Evolutionary conservation across 1,139 yeast genomes (phyloP).

Genomic region (Yamadazyma jaroonii): DNA sequence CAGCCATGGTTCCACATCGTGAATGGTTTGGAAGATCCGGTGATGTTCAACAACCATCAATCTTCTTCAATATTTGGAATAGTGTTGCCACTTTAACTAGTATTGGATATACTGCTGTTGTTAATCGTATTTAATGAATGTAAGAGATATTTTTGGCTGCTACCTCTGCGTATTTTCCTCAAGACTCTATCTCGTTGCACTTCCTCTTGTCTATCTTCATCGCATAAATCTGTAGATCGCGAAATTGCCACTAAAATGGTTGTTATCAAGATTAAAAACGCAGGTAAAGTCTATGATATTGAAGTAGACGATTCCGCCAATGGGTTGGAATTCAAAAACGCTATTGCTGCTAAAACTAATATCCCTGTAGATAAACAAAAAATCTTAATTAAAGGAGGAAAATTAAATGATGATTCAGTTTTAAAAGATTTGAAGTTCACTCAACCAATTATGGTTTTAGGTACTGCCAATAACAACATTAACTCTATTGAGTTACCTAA

Average conservation of each 20-base stretch:
- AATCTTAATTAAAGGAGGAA: slow-evolving; percentile 86
- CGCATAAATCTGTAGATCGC: neutral
- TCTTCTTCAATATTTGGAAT: slow-evolving; percentile 32
- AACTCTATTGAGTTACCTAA: slow-evolving; percentile 58
- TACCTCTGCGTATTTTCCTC: neutral
- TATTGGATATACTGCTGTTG: slow-evolving; percentile 13
- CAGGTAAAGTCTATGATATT: slow-evolving; percentile 78
- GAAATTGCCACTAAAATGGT: slow-evolving; percentile 8
- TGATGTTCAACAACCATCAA: slow-evolving; percentile 32
- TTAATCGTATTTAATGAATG: slow-evolving; percentile 6
- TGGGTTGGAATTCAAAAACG: slow-evolving; percentile 69
- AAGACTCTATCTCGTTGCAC: too few relatives aligned
- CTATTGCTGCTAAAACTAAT: slow-evolving; percentile 69
- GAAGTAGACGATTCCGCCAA: slow-evolving; percentile 54
- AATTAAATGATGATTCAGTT: slow-evolving; percentile 63
- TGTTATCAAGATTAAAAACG: slow-evolving; percentile 57
- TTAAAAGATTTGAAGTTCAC: slow-evolving; percentile 51
- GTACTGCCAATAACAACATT: slow-evolving; percentile 75
- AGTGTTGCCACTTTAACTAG: slow-evolving; percentile 19
- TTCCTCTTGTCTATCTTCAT: too few relatives aligned
- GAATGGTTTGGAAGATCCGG: slow-evolving; percentile 38
- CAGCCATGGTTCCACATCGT: slow-evolving; percentile 18
- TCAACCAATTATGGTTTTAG: slow-evolving; percentile 80
- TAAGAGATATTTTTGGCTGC: neutral
- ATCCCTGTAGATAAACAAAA: slow-evolving; percentile 89